Percentiles rank a stretch among this genome's conserved stretches.
Conservation (phyloP, 176 grass and related monocot genomes). For the Neostapfia colusana region DNA sequence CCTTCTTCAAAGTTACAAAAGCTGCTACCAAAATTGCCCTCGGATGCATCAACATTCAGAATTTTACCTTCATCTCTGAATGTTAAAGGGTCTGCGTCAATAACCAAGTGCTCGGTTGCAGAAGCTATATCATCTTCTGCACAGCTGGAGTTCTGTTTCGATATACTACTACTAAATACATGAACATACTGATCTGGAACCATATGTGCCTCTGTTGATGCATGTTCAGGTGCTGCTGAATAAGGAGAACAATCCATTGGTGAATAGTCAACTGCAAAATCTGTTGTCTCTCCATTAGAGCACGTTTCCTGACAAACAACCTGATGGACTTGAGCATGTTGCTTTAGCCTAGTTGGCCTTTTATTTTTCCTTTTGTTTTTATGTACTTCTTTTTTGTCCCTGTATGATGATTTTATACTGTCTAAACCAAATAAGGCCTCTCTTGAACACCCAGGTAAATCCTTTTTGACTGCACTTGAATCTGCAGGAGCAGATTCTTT, state of each 20-base stretch:
- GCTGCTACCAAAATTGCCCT: slow-evolving; percentile 40
- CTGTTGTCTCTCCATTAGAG: slow-evolving; percentile 31
- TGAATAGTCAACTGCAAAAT: slow-evolving; percentile 61
- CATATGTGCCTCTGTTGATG: slow-evolving; percentile 39
- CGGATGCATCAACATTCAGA: slow-evolving; percentile 33
- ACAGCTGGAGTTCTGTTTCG: slow-evolving; percentile 37
- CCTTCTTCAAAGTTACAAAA: slow-evolving; percentile 53
- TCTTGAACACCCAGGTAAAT: slow-evolving; percentile 44
- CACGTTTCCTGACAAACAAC: slow-evolving; percentile 35
- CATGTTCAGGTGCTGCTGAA: slow-evolving; percentile 38
- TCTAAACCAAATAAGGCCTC: slow-evolving; percentile 59
- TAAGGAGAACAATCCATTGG: slow-evolving; percentile 94
- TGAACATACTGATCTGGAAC: too few relatives aligned
- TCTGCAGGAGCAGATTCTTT: slow-evolving; percentile 10
- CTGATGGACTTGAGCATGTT: slow-evolving; percentile 37
- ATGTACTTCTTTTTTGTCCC: slow-evolving; percentile 52
- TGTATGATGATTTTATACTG: slow-evolving; percentile 53
- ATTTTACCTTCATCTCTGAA: slow-evolving; percentile 35
- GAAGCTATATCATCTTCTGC: slow-evolving; percentile 54
- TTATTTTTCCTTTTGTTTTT: slow-evolving; percentile 65
- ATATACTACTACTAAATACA: slow-evolving; percentile 21
- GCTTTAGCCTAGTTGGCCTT: slow-evolving; percentile 51
- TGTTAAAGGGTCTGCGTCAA: slow-evolving; percentile 36
- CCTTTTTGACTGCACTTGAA: slow-evolving; percentile 41
- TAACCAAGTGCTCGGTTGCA: slow-evolving; percentile 57